These are phyloP conservation scores for Schoenoplectus triqueter DNA, from an alignment of 202 grass and related monocot species.

Conservation along the genomic window DNA sequence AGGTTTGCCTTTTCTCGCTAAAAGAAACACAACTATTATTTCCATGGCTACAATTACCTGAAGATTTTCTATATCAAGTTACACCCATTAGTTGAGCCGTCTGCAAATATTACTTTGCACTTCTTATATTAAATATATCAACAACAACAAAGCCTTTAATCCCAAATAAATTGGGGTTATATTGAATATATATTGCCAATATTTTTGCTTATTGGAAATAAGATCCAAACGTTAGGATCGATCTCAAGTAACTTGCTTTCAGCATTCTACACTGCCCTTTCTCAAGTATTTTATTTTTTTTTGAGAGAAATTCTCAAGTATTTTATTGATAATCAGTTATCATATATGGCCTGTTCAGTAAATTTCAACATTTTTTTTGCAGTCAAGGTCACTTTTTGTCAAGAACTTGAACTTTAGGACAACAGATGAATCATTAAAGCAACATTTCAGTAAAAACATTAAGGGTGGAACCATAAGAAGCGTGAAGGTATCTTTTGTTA, in stretches of 20 bases:
- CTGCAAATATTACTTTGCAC: background rate
- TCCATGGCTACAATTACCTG: constrained; percentile 26
- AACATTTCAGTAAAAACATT: constrained; percentile 80
- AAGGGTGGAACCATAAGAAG: constrained; percentile 78
- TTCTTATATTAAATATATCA: background rate
- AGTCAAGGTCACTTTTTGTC: constrained; percentile 91
- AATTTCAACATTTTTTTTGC: constrained; percentile 48
- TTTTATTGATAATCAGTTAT: constrained; percentile 31
- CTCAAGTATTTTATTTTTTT: background rate
- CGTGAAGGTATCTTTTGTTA: constrained; percentile 64
- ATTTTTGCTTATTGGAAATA: background rate
- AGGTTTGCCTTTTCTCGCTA: constrained; percentile 59
- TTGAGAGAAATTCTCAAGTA: background rate
- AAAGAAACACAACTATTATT: constrained; percentile 7
- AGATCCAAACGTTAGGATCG: background rate
- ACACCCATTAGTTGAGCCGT: background rate
- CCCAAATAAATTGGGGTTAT: background rate
- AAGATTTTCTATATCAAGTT: constrained; percentile 13
- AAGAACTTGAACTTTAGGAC: constrained; percentile 99
- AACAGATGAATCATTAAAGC: constrained; percentile 68
- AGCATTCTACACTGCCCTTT: constrained; percentile 6
- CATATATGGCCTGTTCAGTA: constrained; percentile 34
- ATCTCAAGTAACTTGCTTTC: background rate
- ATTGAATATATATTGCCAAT: background rate
- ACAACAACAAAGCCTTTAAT: too few relatives aligned